Evolutionary conservation across 345 rosid genomes (phyloP).

Genomic region (Aethionema arabicum): DNA sequence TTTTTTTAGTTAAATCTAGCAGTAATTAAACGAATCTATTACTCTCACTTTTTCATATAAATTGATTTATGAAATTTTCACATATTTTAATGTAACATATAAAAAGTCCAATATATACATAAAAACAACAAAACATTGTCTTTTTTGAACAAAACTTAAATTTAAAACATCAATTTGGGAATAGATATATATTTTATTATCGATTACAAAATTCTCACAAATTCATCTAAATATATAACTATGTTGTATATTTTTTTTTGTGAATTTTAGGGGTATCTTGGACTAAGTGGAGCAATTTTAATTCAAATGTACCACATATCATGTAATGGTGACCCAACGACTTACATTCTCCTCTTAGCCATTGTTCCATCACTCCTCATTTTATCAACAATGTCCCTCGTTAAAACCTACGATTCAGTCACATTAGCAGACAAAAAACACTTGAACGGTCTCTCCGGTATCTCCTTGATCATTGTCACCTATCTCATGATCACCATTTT

Average conservation of each 20-base stretch:
- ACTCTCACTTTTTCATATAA: too few species aligned
- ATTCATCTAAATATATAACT: not conserved
- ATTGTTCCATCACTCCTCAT: conserved; percentile 59
- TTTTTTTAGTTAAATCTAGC: too few species aligned
- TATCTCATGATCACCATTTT: conserved; percentile 64
- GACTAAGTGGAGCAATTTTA: conserved; percentile 80
- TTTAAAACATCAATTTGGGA: too few species aligned
- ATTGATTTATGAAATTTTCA: too few species aligned
- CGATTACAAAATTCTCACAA: too few species aligned
- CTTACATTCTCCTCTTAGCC: conserved; percentile 69
- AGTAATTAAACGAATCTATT: too few species aligned
- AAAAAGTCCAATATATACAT: too few species aligned
- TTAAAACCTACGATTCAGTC: conserved; percentile 52
- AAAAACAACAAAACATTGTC: too few species aligned
- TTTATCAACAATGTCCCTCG: conserved; percentile 57
- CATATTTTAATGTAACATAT: too few species aligned
- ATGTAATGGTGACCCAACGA: conserved; percentile 50
- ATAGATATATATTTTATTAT: too few species aligned
- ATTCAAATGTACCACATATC: conserved; percentile 66
- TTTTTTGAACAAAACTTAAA: too few species aligned
- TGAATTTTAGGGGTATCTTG: conserved; percentile 69
- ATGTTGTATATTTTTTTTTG: not conserved
- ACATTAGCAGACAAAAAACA: conserved; percentile 58
- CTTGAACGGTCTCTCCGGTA: conserved; percentile 65
- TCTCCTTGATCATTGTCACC: conserved; percentile 57